Evolutionary conservation across 495 filamentous ascomycete genomes (phyloP), one percentile per base, ranked within the genome.

Genomic region (Aspergillus ellipticus): DNA sequence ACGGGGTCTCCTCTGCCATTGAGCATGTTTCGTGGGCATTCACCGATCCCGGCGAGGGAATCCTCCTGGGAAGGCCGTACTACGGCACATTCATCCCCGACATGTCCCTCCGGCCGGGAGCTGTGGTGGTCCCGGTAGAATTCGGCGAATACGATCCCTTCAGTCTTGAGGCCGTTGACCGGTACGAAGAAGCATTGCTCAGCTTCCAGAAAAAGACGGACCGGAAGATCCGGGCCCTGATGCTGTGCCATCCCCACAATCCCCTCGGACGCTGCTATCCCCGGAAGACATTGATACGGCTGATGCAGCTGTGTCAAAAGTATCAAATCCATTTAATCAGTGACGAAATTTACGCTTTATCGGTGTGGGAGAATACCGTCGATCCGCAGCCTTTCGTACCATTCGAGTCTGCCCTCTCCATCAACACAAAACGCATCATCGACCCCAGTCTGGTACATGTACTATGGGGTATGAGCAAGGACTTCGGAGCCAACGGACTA

Each of bases 261-360:
- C 84, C 84, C 0, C 69, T 84, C 0, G 79, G 83, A 39, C 67
- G 71, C 29, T 86, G 82, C 65, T 87, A 85, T 56, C 61, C 81
- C 0, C 68, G 62, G 15, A 70, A 80, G 13, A 71, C 72, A 0
- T 55, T 87, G 0, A 56, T 73, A 9, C 70, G 57, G 16, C 64
- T 82, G 24, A 73, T 84, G 71, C 63, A 62, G 8, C 58, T 87
- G 5, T 88, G 84, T 51, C 68, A 78, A 20, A 73, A 77, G 28
- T 72, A 84, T 54, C 62, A 71, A 16, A 67, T 88, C 1, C 83
- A 87, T 54, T 58, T 87, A 2, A 74, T 87, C 48, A 79, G 77
- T 42, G 85, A 88, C 50, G 85, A 88, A 60, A 79, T 87, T 11
- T 86, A 86, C 59, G 85, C 80, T 0, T 61, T 84, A 16, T 82